Percentiles rank a stretch among this genome's conserved stretches.
These are phyloP conservation scores for Vitis amurensis DNA, from an alignment of 164 flowering plant species.

Conservation along the genomic window DNA sequence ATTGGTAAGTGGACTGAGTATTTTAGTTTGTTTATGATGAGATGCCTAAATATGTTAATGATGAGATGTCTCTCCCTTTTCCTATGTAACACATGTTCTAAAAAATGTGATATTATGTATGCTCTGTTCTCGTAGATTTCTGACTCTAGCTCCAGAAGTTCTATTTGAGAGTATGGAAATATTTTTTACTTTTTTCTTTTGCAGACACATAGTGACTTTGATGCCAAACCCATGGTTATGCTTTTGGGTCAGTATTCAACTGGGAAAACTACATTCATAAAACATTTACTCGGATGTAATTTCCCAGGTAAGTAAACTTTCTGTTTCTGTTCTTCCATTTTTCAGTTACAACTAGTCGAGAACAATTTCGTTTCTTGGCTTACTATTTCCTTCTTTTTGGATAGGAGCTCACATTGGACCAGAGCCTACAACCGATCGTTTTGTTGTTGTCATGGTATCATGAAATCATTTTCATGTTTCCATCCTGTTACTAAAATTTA, in stretches of 20 bases:
- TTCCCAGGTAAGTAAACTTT: conserved; percentile 68
- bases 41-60: background rate
- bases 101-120: background rate
- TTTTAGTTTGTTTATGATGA: background rate
- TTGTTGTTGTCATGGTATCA: conserved; percentile 72
- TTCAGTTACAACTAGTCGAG: background rate
- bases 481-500: background rate
- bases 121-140: too few relatives aligned
- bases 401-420: conserved; percentile 82
- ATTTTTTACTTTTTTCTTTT: background rate
- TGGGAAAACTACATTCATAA: conserved; percentile 96
- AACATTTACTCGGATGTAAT: conserved; percentile 66
- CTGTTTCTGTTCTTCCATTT: background rate
- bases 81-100: too few relatives aligned
- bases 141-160: background rate
- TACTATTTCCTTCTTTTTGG: background rate
- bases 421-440: conserved; percentile 76
- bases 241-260: conserved; percentile 98
- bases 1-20: conserved; percentile 54
- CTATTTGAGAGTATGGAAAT: background rate
- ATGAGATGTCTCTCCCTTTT: background rate
- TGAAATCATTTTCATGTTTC: background rate
- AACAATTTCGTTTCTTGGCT: background rate
- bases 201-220: conserved; percentile 94
- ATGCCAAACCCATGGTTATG: conserved; percentile 98